phyloP scores from a whole-genome alignment of 2,329 filamentous ascomycete genomes.

The Hypoxylon sp. region DNA sequence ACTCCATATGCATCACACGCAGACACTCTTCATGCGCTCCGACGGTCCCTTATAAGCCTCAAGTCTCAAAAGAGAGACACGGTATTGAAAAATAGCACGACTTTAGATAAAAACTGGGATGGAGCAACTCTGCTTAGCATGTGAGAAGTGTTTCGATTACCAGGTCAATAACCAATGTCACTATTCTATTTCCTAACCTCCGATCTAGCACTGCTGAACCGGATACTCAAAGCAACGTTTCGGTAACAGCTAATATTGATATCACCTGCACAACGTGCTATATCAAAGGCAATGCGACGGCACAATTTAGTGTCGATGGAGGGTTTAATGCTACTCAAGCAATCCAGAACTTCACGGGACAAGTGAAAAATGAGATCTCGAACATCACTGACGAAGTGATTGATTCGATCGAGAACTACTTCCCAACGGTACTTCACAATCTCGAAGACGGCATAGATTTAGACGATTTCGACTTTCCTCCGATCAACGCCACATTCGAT shows the following conservation, averaged over 20 bases:
- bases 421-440: slow-evolving; percentile 47
- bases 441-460: slow-evolving; percentile 51
- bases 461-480: slow-evolving; percentile 55
- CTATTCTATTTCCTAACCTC: slow-evolving; percentile 31
- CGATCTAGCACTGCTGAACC: slow-evolving; percentile 22
- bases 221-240: slow-evolving; percentile 43
- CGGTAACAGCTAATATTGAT: slow-evolving; percentile 54
- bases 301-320: slow-evolving; percentile 59
- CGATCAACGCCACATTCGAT: slow-evolving; percentile 61
- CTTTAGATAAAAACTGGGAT: slow-evolving; percentile 46
- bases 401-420: slow-evolving; percentile 49
- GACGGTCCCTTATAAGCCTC: slow-evolving; percentile 44
- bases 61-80: slow-evolving; percentile 43
- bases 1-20: slow-evolving; percentile 37
- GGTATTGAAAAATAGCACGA: slow-evolving; percentile 42
- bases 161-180: slow-evolving; percentile 11
- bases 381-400: slow-evolving; percentile 54
- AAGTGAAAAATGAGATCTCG: slow-evolving; percentile 54
- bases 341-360: slow-evolving; percentile 54
- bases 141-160: slow-evolving; percentile 21
- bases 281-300: slow-evolving; percentile 63
- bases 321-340: slow-evolving; percentile 59
- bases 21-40: slow-evolving; percentile 47
- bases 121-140: slow-evolving; percentile 39
- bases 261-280: slow-evolving; percentile 66